Base-by-base conservation (phyloP, 2,329 filamentous ascomycete species). In the Bipolaris zeicola region DNA sequence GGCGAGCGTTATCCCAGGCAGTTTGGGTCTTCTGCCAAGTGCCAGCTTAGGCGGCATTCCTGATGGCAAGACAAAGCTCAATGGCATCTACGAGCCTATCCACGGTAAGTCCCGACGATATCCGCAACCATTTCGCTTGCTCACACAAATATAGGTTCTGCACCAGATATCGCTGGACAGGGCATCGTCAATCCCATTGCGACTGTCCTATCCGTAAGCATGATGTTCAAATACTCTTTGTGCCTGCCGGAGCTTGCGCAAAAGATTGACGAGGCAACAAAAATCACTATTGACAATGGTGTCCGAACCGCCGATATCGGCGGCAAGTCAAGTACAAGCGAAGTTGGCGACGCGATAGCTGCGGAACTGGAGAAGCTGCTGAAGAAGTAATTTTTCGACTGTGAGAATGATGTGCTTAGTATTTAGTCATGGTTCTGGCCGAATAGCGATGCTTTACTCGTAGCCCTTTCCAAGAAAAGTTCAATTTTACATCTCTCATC, bases 11-110 rank as follows among this genome's bases (percentile, higher is more conserved):
- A 98, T 98, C 67, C 92, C 94, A 3, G 94, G 94, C 14, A 92
- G 88, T 69, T 86, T 98, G 67, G 94, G 95, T 28, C 81, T 98
- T 63, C 80, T 96, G 66, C 94, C 94, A 24, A 94, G 89, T 75
- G 94, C 94, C 11, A 95, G 89, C 77, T 80, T 98, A 74, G 90
- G 88, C 64, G 91, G 90, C 38, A 87, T 96, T 58, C 94, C 94
- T 0, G 92, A 96, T 76, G 91, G 91, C 52, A 90, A 92, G 82
- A 85, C 82, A 68, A 88, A 85, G 76, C 91, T 93, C 73, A 96
- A 96, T 75, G 94, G 92, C 68, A 96, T 98, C 71, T 99, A 96
- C 76, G 94, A 98, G 83, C 94, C 94, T 24, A 98, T 99, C 69
- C 94, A 99, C 77, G 93, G 91, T 92, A 81, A 70, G 80, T 67